Base-by-base conservation (phyloP, 441 rosid species). In the Adansonia rubrostipa region DNA sequence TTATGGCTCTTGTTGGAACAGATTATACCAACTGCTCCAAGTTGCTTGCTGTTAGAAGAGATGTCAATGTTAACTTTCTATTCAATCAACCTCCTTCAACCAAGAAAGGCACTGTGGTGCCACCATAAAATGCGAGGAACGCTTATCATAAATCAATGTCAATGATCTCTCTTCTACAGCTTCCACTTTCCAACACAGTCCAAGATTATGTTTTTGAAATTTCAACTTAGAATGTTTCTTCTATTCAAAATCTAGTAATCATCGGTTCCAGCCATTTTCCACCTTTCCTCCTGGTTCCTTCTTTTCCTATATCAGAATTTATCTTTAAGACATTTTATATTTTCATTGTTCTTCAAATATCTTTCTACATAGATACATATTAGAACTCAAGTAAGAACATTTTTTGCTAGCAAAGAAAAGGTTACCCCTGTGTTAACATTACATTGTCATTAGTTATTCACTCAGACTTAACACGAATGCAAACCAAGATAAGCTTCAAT, bases 231-330 rank as follows among this genome's bases (percentile, higher is more conserved):
- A 33, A 56, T 36, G 53, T 51, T 56, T 17, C 65, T 72, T 72
- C 75, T 73, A 40, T 36, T 58, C 51, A 73, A 42, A 73, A 73
- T 6, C 65, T 40, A 57, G 65, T 6, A 56, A 40, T 57, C 10
- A 11, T 73, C 76, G 42, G 40, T 72, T 53, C 61, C 48, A 0
- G 15, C 33, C 47, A 56, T 53, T 71, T n/a, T 71, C 45, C 60
- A 53, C 75, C 8, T 4, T 68, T 48, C 28, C 42, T 50, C 60
- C 28, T 14, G 60, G 60, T 70, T 70, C 19, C 71, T 44, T 17
- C 62, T 71, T 71, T 71, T 71, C 75, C 62, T 53, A 44, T 40
- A 53, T 71, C 62, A 13, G 47, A 53, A 42, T 53, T 53, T 71
- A 53, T 71, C 75, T 53, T 71, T 9, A 36, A 71, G 22, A 15